Evolutionary conservation across 768 basidiomycete genomes (phyloP), one percentile per base, ranked within the genome.

Genomic region (Lyophyllum shimeji): DNA sequence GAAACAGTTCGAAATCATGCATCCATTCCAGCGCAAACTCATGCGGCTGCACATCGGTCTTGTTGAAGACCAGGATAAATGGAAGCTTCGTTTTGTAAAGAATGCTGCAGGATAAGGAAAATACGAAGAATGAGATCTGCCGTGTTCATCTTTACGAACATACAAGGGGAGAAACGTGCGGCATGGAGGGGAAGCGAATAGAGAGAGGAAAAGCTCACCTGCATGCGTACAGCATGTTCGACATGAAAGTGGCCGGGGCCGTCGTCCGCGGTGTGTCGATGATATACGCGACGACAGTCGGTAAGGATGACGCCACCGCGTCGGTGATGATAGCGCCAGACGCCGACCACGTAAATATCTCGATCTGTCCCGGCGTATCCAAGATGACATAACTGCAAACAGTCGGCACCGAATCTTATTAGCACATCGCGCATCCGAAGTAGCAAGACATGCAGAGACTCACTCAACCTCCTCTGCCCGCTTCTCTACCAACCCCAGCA

Each of bases 301-400:
- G 97, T 55, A 98, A 76, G 0, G 95, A 85, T 2, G 93, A 91
- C 0, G 97, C 97, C 40, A 99, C 80, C 17, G 97, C 93, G 67
- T 98, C 95, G 40, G 97, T 99, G 64, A 99, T 98, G 66, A 99
- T 99, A 11, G 96, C 89, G 4, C 97, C 97, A 45, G 95, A 98
- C 1, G 97, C 97, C 0, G 95, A 98, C 97, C 97, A 99, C 48
- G 97, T 99, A 69, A 99, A 99, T 61, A 98, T 99, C 73, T 99
- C 97, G 65, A 99, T 99, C 73, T 99, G 97, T 3, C 97, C 97
- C 6, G 97, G 97, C 0, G 97, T 99, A 65, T 99, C 97, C 46
- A 99, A 77, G 45, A 99, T 87, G 57, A 99, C 83, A 75, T 98
- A 89, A 64, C 96, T 98, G 65, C 4, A 50, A 23, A n/a, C n/a